Evolutionary conservation across 768 basidiomycete species (phyloP).

Genomic region (Amanita muscaria): DNA sequence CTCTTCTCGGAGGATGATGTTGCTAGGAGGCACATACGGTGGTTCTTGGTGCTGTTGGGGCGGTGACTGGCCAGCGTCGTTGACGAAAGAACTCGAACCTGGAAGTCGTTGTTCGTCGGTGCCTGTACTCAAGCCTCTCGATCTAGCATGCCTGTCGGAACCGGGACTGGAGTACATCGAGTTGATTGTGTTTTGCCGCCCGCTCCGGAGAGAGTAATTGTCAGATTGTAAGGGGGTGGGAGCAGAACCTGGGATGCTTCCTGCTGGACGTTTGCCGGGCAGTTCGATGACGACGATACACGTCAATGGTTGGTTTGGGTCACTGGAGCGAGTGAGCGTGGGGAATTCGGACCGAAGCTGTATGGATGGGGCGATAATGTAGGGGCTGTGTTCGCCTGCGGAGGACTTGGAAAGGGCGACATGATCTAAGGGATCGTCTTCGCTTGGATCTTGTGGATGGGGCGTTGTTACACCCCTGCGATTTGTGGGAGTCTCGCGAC

Average conservation of each 20-base stretch:
- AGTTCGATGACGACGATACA: slow-evolving; percentile 93
- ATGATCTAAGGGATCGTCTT: slow-evolving; percentile 80
- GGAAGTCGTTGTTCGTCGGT: slow-evolving; percentile 11
- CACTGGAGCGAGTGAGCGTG: slow-evolving; percentile 60
- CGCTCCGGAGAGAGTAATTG: slow-evolving; percentile 22
- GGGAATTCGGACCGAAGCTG: slow-evolving; percentile 91
- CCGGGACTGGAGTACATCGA: slow-evolving; percentile 38
- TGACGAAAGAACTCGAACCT: slow-evolving; percentile 19
- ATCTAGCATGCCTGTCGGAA: slow-evolving; percentile 20
- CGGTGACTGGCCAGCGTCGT: slow-evolving; percentile 17
- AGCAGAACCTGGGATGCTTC: slow-evolving; percentile 46
- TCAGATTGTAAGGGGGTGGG: slow-evolving; percentile 49
- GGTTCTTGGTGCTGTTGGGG: slow-evolving; percentile 20
- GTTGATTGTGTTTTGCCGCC: slow-evolving; percentile 18
- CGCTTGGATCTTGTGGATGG: slow-evolving; percentile 57
- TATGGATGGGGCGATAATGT: slow-evolving; percentile 87
- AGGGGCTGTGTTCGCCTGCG: slow-evolving; percentile 41
- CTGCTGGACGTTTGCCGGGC: slow-evolving; percentile 56
- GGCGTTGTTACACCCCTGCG: slow-evolving; percentile 26
- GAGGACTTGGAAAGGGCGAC: slow-evolving; percentile 40
- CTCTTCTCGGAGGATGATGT: slow-evolving; percentile 42
- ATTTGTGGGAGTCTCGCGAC: slow-evolving; percentile 50
- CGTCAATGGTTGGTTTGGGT: slow-evolving; percentile 76
- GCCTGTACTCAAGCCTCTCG: slow-evolving; percentile 9
- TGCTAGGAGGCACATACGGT: slow-evolving; percentile 20